Evolutionary conservation across 83 land plant species (phyloP).

Genomic region (Larix sibirica): DNA sequence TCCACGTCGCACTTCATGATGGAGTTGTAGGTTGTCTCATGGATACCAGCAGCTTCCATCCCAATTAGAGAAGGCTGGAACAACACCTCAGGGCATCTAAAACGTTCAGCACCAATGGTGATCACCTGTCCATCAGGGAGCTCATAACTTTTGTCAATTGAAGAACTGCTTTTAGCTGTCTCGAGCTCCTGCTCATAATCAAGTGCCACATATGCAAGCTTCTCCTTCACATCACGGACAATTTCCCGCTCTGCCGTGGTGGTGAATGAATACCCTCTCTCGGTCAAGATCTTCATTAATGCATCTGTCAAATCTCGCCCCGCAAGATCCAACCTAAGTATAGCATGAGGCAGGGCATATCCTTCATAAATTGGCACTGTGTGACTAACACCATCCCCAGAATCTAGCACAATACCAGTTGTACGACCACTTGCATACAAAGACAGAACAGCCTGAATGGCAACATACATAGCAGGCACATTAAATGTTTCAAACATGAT

Average conservation of each 20-base stretch:
- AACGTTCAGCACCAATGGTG: conserved; percentile 73
- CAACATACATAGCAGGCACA: conserved; percentile 23
- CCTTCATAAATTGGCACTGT: conserved; percentile 50
- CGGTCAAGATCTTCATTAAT: conserved; percentile 49
- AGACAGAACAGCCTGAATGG: conserved; percentile 23
- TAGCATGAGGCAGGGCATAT: conserved; percentile 53
- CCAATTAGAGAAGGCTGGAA: conserved; percentile 67
- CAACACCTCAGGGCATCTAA: conserved; percentile 63
- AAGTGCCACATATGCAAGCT: conserved; percentile 19
- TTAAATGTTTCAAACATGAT: conserved; percentile 15
- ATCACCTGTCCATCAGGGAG: conserved; percentile 76
- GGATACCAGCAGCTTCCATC: conserved; percentile 70
- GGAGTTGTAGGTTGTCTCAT: conserved; percentile 68
- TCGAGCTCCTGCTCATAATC: conserved; percentile 43
- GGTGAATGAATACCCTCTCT: conserved; percentile 65
- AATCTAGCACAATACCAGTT: conserved; percentile 52
- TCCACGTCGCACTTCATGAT: conserved; percentile 79
- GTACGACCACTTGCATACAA: conserved; percentile 23
- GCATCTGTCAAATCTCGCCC: conserved; percentile 36
- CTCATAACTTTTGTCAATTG: conserved; percentile 67
- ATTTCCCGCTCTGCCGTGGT: conserved; percentile 53
- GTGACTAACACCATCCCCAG: conserved; percentile 51
- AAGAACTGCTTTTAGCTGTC: conserved; percentile 38
- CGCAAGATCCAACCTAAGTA: conserved; percentile 51
- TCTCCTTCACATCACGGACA: conserved; percentile 26